A percentile compares a stretch with the other conserved stretches of the same genome.
These are phyloP conservation scores for Ganoderma resinaceum DNA, from an alignment of 1,284 basidiomycete species.

Conservation along the genomic window DNA sequence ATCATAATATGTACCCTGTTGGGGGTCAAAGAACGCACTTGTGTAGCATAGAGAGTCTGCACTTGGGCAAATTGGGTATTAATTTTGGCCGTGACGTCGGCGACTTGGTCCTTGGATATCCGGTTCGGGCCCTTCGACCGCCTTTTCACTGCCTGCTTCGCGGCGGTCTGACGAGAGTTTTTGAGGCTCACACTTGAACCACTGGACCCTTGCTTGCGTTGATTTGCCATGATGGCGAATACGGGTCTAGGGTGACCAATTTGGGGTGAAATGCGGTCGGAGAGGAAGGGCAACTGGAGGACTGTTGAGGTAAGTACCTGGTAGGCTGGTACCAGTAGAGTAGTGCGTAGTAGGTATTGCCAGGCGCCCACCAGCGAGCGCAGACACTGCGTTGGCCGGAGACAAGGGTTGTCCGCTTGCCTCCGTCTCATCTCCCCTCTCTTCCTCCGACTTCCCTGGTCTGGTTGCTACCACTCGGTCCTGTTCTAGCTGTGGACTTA, in stretches of 20 bases:
- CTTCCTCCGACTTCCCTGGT: background rate
- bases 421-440: conserved; percentile 2
- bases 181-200: background rate
- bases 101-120: conserved; percentile 22
- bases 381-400: background rate
- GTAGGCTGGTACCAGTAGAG: no score
- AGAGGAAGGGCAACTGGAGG: background rate
- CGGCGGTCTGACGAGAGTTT: background rate
- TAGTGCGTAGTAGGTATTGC: no score
- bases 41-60: conserved; percentile 11
- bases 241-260: background rate
- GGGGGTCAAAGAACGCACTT: conserved; percentile 4
- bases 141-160: conserved; percentile 19
- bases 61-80: conserved; percentile 27
- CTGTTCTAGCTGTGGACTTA: background rate
- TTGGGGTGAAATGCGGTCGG: background rate
- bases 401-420: conserved; percentile 5
- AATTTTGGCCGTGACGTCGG: conserved; percentile 23
- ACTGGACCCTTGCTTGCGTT: conserved; percentile 4
- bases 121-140: conserved; percentile 14
- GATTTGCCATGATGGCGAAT: background rate
- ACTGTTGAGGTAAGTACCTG: background rate
- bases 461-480: background rate
- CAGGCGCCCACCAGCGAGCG: background rate
- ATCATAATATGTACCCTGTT: background rate